Base-by-base conservation (phyloP, 2,329 filamentous ascomycete genomes). In the Fusarium sp. region DNA sequence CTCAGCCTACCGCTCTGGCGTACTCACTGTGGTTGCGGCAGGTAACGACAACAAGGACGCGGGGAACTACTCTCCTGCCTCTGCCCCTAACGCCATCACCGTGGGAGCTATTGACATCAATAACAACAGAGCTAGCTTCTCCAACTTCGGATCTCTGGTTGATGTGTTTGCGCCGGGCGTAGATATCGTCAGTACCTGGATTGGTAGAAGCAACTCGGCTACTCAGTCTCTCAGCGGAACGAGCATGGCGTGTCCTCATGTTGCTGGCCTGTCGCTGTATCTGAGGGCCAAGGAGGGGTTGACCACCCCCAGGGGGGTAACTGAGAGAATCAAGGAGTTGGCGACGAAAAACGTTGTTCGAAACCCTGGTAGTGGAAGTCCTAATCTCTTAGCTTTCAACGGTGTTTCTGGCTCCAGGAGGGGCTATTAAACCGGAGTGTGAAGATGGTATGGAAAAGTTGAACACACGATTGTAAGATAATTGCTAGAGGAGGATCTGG, bases 181-280 rank as follows among this genome's bases (percentile, higher is more conserved):
- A 6, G 63, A 67, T 42, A 75, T 87, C 48, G 72, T 82, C 15
- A 84, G 81, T 40, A 74, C 86, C 3, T 86, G 80, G 79, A 81
- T 80, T 51, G 77, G 79, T 51, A 77, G 79, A 28, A 69, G 74
- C 63, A 78, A 59, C 36, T 78, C 71, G 7, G 80, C 84, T 23
- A 83, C 74, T n/a, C 77, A 77, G 46, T 80, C 73, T 26, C 80
- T 88, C 70, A 84, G 81, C 15, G 88, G 88, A 32, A 90, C 88
- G 7, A 87, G 83, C 34, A 89, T 89, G 87, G 85, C 88, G 3
- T 78, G 82, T 4, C 88, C 88, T 1, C 87, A 89, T 71, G 80
- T 90, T 52, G 80, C 85, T 23, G 88, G 88, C 14, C 75, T 90
- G n/a, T 67, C 83, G 12, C 80, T 85, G n/a, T 89, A 89, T 73